Base-by-base conservation (phyloP, 176 grass and related monocot genomes). In the Oryza glaberrima region DNA sequence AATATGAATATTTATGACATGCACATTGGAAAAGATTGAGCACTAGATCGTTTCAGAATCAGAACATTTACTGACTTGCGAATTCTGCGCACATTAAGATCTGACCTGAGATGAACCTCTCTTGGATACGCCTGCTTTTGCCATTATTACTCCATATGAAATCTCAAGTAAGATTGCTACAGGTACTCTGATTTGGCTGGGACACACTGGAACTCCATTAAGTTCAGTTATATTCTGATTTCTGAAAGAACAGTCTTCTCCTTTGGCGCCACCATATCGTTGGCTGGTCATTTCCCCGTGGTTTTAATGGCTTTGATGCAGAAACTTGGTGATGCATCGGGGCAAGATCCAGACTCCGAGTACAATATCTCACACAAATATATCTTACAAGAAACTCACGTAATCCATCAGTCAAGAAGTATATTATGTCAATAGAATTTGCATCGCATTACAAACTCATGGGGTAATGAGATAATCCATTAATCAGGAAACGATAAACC, bases 1-100 rank as follows among this genome's bases (percentile, higher is more conserved):
- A 72, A 72, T 46, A 46, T 72, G 70, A 46, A 46, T 25, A 72
- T 72, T 46, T 46, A 72, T 72, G 70, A 23, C 41, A 72, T 46
- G 70, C 70, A 72, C 70, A 46, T 46, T 23, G 36, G 11, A 43
- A 72, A 72, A 25, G 41, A 72, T 45, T 25, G 40, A 45, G 38
- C 40, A 72, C 70, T 45, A 45, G 20, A 44, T 41, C 40, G 10
- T 7, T 72, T 46, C 70, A 72, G 70, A 72, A 72, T 72, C 70
- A 45, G 70, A 46, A 46, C 43, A 72, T 71, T 45, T 72, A 72
- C 70, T 45, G 70, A 72, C 43, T 23, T 46, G 40, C 69, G 19
- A 71, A 44, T 71, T 36, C 69, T 71, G 69, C n/a, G 43, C 4
- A n/a, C 70, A 13, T 72, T 43, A 41, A 71, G n/a, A 72, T 46